Evolutionary conservation across 768 basidiomycete genomes (phyloP), one percentile per base, ranked within the genome.

Genomic region (Coprinopsis strossmayeri): DNA sequence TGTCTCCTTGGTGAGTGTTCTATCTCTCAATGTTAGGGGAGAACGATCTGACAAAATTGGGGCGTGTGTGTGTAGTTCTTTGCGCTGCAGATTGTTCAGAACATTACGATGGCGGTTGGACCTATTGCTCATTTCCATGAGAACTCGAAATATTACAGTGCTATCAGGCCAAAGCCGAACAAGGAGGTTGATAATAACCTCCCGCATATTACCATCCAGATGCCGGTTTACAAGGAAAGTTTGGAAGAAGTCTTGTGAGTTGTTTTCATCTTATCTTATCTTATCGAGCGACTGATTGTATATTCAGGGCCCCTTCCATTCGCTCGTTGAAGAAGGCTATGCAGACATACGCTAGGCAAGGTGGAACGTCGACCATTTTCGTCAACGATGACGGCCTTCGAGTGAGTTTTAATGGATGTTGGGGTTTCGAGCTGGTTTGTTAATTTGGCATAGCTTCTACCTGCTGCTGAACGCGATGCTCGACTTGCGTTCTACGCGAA

Each of bases 221-320:
- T 93, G 78, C 76, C 91, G 0, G 89, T 92, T 23, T 92, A 91
- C 70, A 91, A 90, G 56, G 87, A 90, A 61, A 79, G 78, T 54
- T 65, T 90, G 25, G 75, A 80, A 24, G 64, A 75, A 30, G 87
- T 87, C 0, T 75, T 90, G 77, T 84, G 53, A 54, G 79, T 69
- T 13, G 25, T 41, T 12, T 38, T 43, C 10, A 32, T 46, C 25
- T 11, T 10, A 13, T 34, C 30, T 5, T 41, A 13, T 34, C 2
- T 42, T 40, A 3, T 25, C 34, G 17, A 5, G 18, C 13, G n/a
- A 38, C n/a, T 43, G 15, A 27, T 13, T 34, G 25, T 11, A 27
- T 15, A 26, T 30, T 20, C 46, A 84, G 82, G 45, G 66, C 77
- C 0, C 87, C 87, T 0, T 84, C 82, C 3, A 81, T 92, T 43